Percentiles rank a stretch among this genome's conserved stretches.
Conservation (phyloP, 73 alveolate species). For the Effrenium voratum region DNA sequence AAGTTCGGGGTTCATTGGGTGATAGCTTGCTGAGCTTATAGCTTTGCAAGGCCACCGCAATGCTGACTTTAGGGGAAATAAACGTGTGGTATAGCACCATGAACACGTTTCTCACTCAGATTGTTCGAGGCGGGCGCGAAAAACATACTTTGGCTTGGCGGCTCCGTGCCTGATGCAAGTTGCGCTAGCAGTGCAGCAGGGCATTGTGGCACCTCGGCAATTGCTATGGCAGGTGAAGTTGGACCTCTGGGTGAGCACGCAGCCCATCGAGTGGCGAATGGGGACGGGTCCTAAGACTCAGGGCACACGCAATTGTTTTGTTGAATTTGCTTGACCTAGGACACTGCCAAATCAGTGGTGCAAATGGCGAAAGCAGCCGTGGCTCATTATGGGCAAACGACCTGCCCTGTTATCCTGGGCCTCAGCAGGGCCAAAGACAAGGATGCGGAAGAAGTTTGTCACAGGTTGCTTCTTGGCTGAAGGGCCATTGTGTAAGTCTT, state of each 20-base stretch:
- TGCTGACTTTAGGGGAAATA: too few species aligned
- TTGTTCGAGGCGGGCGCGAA: background rate
- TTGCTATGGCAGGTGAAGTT: background rate
- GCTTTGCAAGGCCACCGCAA: too few species aligned
- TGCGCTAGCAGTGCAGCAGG: background rate
- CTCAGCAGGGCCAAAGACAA: background rate
- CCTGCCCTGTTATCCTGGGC: background rate
- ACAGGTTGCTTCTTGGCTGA: background rate
- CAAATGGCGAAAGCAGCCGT: background rate
- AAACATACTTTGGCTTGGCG: background rate
- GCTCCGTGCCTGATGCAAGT: background rate
- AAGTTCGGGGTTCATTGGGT: too few species aligned
- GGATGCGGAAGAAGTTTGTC: background rate
- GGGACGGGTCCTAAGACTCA: constrained; percentile 15
- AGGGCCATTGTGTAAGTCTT: background rate
- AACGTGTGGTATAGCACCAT: background rate
- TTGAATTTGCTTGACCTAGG: background rate
- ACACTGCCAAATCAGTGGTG: background rate
- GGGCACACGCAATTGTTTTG: background rate
- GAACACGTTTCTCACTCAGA: background rate
- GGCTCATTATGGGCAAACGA: background rate
- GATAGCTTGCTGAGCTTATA: too few species aligned
- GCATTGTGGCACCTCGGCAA: background rate
- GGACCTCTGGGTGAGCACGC: constrained; percentile 32
- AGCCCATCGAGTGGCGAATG: background rate